Evolutionary conservation across 2,329 filamentous ascomycete genomes (phyloP).

Genomic region (Setomelanomma holmii): DNA sequence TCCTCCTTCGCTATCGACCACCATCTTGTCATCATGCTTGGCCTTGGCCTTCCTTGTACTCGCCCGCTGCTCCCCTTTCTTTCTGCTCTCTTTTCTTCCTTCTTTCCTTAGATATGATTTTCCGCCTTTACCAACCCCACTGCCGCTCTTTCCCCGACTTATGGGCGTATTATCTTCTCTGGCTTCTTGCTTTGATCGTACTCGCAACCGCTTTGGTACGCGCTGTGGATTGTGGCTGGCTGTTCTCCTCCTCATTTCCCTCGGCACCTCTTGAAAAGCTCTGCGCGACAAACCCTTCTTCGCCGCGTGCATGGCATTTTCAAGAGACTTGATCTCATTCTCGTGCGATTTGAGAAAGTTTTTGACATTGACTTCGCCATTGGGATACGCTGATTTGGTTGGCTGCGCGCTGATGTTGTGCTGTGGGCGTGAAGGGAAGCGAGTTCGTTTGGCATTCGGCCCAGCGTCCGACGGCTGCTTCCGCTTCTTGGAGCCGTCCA

Average conservation of each 20-base stretch:
- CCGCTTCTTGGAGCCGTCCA: slow-evolving; percentile 32
- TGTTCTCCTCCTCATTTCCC: slow-evolving; percentile 82
- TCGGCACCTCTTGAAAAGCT: slow-evolving; percentile 90
- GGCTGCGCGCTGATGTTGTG: slow-evolving; percentile 39
- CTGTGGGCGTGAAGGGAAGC: slow-evolving; percentile 34
- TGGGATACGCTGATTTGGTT: slow-evolving; percentile 61
- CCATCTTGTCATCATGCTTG: slow-evolving; percentile 37
- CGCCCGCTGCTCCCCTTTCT: slow-evolving; percentile 65
- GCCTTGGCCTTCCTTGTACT: slow-evolving; percentile 52
- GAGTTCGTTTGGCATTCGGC: slow-evolving; percentile 29
- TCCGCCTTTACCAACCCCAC: slow-evolving; percentile 56
- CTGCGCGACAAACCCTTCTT: slow-evolving; percentile 70
- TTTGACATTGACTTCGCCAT: slow-evolving; percentile 83
- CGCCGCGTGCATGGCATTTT: slow-evolving; percentile 79
- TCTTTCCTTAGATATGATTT: slow-evolving; percentile 70
- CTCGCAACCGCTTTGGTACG: slow-evolving; percentile 78
- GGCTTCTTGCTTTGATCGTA: slow-evolving; percentile 76
- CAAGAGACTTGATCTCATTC: slow-evolving; percentile 86
- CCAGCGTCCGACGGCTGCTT: slow-evolving; percentile 23
- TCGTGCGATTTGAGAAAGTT: slow-evolving; percentile 85
- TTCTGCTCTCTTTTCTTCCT: slow-evolving; percentile 73
- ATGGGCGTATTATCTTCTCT: slow-evolving; percentile 88
- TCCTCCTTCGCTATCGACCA: slow-evolving; percentile 15
- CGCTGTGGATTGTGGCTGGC: slow-evolving; percentile 95
- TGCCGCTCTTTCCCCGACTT: slow-evolving; percentile 70